Evolutionary conservation across 345 rosid genomes (phyloP).

Genomic region (Mangifera indica): DNA sequence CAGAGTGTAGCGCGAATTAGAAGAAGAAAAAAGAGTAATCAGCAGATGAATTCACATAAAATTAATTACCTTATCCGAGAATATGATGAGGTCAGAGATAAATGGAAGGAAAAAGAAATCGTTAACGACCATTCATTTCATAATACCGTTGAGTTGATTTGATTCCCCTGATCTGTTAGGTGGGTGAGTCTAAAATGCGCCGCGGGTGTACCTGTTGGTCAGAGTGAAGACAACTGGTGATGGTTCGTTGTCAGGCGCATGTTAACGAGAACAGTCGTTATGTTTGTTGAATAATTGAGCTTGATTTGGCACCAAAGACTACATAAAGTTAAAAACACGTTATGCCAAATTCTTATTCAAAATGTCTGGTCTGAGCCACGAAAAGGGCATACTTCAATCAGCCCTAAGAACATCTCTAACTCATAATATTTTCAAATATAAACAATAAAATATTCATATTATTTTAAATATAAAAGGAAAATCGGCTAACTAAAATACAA

Average conservation of each 20-base stretch:
- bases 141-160: constrained; percentile 22
- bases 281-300: constrained; percentile 23
- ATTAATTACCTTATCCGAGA: constrained; percentile 13
- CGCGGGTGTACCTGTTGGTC: neutral
- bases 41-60: neutral
- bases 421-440: too few relatives aligned
- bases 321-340: neutral
- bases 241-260: constrained; percentile 13
- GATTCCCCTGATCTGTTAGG: neutral
- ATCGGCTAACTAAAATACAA: too few relatives aligned
- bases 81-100: constrained; percentile 10
- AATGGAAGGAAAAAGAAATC: neutral
- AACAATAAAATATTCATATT: too few relatives aligned
- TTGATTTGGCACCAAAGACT: neutral
- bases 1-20: neutral
- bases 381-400: neutral
- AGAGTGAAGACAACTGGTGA: constrained; percentile 3
- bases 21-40: constrained; percentile 7
- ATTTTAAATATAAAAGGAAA: too few relatives aligned
- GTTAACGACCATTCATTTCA: constrained; percentile 27
- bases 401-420: too few relatives aligned
- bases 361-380: neutral
- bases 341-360: neutral
- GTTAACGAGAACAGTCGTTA: neutral
- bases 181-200: constrained; percentile 11